These are phyloP conservation scores for Gyrodon lividus DNA, from an alignment of 768 basidiomycete genomes.

Conservation along the genomic window DNA sequence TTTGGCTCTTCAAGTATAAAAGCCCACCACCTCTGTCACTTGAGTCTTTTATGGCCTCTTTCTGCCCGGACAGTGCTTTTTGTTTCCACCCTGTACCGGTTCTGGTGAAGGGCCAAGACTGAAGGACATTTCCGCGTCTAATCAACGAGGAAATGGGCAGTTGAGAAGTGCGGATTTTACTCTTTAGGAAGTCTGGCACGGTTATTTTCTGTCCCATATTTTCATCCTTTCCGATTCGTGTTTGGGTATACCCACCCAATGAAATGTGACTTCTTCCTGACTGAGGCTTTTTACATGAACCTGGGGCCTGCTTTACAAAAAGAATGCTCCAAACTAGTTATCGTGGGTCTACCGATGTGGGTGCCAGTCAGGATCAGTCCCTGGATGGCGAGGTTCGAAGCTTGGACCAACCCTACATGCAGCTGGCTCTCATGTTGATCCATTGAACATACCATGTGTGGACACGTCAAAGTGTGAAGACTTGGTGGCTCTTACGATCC, in stretches of 20 bases:
- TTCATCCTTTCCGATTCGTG: not conserved
- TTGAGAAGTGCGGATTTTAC: constrained; percentile 40
- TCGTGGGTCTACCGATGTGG: not conserved
- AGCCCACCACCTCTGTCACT: not conserved
- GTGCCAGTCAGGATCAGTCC: not conserved
- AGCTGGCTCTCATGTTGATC: too few relatives aligned
- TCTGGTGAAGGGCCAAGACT: constrained; percentile 76
- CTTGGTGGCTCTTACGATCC: too few relatives aligned
- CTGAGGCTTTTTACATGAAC: too few relatives aligned
- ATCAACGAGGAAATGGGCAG: constrained; percentile 56
- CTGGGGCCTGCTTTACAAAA: too few relatives aligned
- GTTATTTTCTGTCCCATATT: constrained; percentile 37
- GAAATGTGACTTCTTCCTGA: not conserved
- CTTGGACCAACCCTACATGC: too few relatives aligned
- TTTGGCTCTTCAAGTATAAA: constrained; percentile 32
- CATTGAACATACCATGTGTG: too few relatives aligned
- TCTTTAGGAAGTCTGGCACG: constrained; percentile 30
- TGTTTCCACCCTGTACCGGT: constrained; percentile 69
- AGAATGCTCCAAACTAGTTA: too few relatives aligned
- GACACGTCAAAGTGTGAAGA: too few relatives aligned
- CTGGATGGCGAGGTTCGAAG: not conserved
- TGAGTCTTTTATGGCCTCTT: constrained; percentile 47
- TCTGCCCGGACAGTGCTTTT: constrained; percentile 73
- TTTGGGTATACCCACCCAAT: not conserved
- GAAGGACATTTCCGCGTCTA: constrained; percentile 48